Evolutionary conservation across 805 yeast genomes (phyloP), one percentile per base, ranked within the genome.

Genomic region (Myxozyma lipomycoides): DNA sequence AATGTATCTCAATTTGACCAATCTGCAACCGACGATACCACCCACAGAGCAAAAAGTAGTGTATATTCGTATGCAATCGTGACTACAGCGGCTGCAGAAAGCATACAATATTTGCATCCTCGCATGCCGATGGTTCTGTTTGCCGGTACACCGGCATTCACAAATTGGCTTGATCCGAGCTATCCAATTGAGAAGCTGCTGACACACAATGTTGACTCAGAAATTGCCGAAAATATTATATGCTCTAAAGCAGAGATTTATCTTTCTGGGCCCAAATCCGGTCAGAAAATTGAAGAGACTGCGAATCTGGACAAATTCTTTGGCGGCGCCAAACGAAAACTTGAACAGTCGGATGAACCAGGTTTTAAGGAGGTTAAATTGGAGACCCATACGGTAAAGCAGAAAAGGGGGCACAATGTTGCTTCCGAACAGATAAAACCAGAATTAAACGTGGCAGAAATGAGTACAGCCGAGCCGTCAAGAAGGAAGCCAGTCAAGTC

Each of bases 51-150:
- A 39, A 19, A 32, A 17, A 18, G 18, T 28, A n/a, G 34, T 7
- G 24, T 49, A n/a, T 56, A 47, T 41, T 50, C 59, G 3, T 55
- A 43, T 24, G 43, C 57, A 0, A 79, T 90, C 0, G 73, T 87
- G 1, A 90, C 97, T 0, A 84, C 85, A 0, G 77, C 78, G 0
- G 91, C 95, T 0, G 77, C 82, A 0, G 66, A 73, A 35, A 77
- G 77, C 41, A 56, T 89, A 55, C 66, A 70, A 39, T 83, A 88
- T 85, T 66, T 90, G 2, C 96, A 90, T 64, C 67, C 70, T 1
- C 72, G 97, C 23, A 86, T 87, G 80, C 97, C 97, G 0, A 71
- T 84, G 1, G 74, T 87, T 12, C 49, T 88, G 4, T 74, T 71
- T 25, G 86, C 87, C 0, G 62, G 58, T n/a, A 60, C 56, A 2